Base-by-base conservation (phyloP, 768 basidiomycete genomes). In the Crucibulum laeve region DNA sequence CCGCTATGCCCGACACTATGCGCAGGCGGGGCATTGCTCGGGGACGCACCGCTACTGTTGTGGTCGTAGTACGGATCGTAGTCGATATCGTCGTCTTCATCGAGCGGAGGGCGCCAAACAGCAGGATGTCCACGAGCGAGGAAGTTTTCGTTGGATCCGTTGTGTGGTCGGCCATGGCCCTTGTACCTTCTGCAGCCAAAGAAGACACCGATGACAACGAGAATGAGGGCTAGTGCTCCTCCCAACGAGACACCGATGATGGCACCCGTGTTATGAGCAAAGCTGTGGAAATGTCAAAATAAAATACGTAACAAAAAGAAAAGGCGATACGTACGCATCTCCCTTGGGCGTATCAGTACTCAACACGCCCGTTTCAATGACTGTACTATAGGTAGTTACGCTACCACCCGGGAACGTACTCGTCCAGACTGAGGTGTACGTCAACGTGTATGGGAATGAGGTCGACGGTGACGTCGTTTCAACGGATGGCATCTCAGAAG, bases 171-270 rank as follows among this genome's bases (percentile, higher is more conserved):
- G 24, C 42, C 45, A 25, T 47, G 47, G 4, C 53, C 44, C 37
- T 55, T 53, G 40, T 59, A 63, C 18, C 58, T 50, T 38, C 52
- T 53, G 41, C 69, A 70, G 1, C 52, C 48, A 19, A 61, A 64
- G 42, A 69, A 67, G 19, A 63, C 48, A 19, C 60, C 24, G 8
- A 68, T 23, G 26, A 65, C 53, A 21, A 57, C 48, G 6, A 62
- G 21, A 14, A 70, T 48, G 15, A 70, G 50, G 23, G 48, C 47
- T 34, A 57, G 32, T 2, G 60, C 52, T 18, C 51, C 56, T 1
- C 64, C 56, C 3, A 73, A 33, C 4, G 65, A 57, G 23, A 71
- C 61, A 2, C 64, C 69, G 14, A 70, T 59, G 28, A 70, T 65
- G 7, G 62, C 70, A 8, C 60, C 64, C 2, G 66, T 69, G 40